These are phyloP conservation scores for Salix udensis DNA, from an alignment of 345 rosid species.

Conservation along the genomic window DNA sequence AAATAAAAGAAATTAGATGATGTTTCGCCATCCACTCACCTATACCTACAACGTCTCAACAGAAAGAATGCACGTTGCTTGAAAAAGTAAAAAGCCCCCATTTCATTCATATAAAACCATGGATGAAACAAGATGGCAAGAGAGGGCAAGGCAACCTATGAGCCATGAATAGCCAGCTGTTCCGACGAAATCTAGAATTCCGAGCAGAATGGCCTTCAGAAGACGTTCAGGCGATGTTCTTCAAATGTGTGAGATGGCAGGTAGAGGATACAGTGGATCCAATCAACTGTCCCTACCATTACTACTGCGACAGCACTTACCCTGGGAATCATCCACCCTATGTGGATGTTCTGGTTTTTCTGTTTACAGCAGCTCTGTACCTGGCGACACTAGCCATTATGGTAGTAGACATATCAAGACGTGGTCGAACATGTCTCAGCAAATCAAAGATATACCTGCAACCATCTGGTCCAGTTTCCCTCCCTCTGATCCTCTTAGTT, in stretches of 20 bases:
- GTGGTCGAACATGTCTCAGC: slow-evolving; percentile 21
- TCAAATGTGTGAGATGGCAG: slow-evolving; percentile 79
- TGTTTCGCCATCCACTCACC: slow-evolving; percentile 55
- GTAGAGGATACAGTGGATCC: slow-evolving; percentile 82
- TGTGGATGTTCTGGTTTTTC: slow-evolving; percentile 43
- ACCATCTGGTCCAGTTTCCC: slow-evolving; percentile 67
- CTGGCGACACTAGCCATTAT: slow-evolving; percentile 40
- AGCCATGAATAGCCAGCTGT: slow-evolving; percentile 27
- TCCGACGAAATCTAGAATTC: slow-evolving; percentile 12
- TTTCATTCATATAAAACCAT: neutral
- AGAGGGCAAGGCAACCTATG: slow-evolving; percentile 5
- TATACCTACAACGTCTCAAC: slow-evolving; percentile 43
- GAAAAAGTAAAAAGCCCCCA: slow-evolving; percentile 5
- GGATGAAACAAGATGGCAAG: neutral
- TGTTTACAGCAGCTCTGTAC: slow-evolving; percentile 42
- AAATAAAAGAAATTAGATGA: slow-evolving; percentile 27
- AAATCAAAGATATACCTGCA: slow-evolving; percentile 48
- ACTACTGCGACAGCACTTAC: slow-evolving; percentile 67
- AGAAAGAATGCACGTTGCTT: slow-evolving; percentile 28
- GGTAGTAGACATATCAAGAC: slow-evolving; percentile 35
- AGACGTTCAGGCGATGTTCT: slow-evolving; percentile 43
- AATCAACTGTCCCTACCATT: slow-evolving; percentile 67
- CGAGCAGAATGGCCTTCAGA: slow-evolving; percentile 37
- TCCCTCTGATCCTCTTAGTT: slow-evolving; percentile 55
- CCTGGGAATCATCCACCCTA: slow-evolving; percentile 48